These are phyloP conservation scores for Cladophialophora psammophila DNA, from an alignment of 2,329 filamentous ascomycete genomes.

Conservation along the genomic window DNA sequence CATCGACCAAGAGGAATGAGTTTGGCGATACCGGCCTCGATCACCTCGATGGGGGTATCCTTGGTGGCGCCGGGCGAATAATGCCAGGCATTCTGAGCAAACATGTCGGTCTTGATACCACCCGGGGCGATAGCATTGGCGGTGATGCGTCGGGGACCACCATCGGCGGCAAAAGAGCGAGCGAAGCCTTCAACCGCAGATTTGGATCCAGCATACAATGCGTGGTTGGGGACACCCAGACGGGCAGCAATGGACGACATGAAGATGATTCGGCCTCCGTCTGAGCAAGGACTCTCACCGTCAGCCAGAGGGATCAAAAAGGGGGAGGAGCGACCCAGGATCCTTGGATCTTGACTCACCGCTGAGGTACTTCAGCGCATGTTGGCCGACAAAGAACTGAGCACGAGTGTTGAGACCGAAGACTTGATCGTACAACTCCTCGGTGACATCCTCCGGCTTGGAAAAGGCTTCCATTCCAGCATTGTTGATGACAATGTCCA, in stretches of 20 bases:
- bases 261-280: conserved; percentile 62
- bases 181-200: conserved; percentile 76
- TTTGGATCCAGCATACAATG: conserved; percentile 75
- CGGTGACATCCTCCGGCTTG: conserved; percentile 70
- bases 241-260: conserved; percentile 66
- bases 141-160: conserved; percentile 71
- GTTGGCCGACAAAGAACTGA: conserved; percentile 72
- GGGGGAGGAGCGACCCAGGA: background rate
- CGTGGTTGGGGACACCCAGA: conserved; percentile 73
- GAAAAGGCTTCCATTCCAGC: conserved; percentile 45
- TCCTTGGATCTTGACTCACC: conserved; percentile 24
- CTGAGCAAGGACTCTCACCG: conserved; percentile 17
- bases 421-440: conserved; percentile 66
- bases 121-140: conserved; percentile 77
- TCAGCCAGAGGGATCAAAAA: conserved; percentile 18
- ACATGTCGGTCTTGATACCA: conserved; percentile 80
- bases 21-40: conserved; percentile 63
- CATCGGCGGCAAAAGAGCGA: conserved; percentile 75
- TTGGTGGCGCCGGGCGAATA: conserved; percentile 66
- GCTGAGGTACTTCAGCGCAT: conserved; percentile 71
- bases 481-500: conserved; percentile 43
- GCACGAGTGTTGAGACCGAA: conserved; percentile 69
- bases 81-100: conserved; percentile 72
- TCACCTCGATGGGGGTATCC: conserved; percentile 56
- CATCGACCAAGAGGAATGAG: conserved; percentile 67